A percentile compares a stretch with the other conserved stretches of the same genome.
Conservation (phyloP, 2,329 filamentous ascomycete species). For the Colletotrichum kahawae region DNA sequence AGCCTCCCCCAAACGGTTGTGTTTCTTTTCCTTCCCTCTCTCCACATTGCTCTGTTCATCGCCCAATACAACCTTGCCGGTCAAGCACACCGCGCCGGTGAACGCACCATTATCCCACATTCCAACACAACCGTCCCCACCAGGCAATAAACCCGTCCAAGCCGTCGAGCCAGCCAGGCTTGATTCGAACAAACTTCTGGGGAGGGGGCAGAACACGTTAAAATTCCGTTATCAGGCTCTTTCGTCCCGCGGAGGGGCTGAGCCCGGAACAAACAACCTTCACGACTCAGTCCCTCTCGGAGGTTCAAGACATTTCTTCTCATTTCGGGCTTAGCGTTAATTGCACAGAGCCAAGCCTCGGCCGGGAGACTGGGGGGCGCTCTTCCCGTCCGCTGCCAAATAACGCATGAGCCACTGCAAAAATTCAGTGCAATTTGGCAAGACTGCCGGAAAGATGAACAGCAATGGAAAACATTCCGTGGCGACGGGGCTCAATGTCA, state of each 20-base stretch:
- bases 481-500: not conserved
- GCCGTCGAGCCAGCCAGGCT: not conserved
- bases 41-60: not conserved
- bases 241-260: not conserved
- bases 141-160: not conserved
- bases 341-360: not conserved
- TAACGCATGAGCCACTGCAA: not conserved
- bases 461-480: not conserved
- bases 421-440: not conserved
- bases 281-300: not conserved
- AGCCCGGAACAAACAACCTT: conserved; percentile 8
- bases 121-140: not conserved
- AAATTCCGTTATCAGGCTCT: not conserved
- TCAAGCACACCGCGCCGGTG: not conserved
- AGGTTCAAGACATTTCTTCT: not conserved
- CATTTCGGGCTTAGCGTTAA: not conserved
- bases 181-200: not conserved
- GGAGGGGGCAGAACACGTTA: not conserved
- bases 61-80: not conserved
- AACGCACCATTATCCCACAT: not conserved
- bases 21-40: not conserved
- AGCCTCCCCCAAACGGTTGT: not conserved
- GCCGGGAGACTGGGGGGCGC: not conserved
- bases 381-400: not conserved
- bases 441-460: not conserved